These are phyloP conservation scores for Collybia mongolica DNA, from an alignment of 768 basidiomycete species.

Conservation along the genomic window DNA sequence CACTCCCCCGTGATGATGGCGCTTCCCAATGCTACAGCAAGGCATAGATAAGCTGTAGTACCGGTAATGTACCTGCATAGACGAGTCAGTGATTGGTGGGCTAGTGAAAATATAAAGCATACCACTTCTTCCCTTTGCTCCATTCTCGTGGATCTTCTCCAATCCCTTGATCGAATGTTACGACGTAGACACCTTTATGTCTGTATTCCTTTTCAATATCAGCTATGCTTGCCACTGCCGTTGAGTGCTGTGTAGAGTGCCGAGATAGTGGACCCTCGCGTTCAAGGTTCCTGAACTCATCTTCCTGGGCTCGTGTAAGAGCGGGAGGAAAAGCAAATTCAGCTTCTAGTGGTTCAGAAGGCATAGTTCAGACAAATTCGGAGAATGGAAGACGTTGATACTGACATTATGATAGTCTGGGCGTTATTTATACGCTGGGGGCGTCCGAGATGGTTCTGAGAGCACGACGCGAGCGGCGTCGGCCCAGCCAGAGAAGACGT, in stretches of 20 bases:
- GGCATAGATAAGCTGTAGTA: slow-evolving; percentile 32
- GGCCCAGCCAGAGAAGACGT: too few relatives aligned
- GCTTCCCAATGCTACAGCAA: slow-evolving; percentile 35
- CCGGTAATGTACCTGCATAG: slow-evolving; percentile 20
- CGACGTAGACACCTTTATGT: slow-evolving; percentile 4
- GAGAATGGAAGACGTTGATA: too few relatives aligned
- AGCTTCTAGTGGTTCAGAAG: slow-evolving; percentile 10
- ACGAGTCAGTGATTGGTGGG: too few relatives aligned
- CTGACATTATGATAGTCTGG: too few relatives aligned
- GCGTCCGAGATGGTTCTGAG: too few relatives aligned
- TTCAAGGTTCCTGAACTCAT: slow-evolving; percentile 7
- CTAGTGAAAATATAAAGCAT: not conserved
- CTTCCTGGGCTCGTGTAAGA: slow-evolving; percentile 9
- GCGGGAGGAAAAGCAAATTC: slow-evolving; percentile 7
- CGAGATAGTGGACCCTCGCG: slow-evolving; percentile 8
- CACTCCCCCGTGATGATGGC: slow-evolving; percentile 29
- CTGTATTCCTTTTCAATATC: slow-evolving; percentile 9
- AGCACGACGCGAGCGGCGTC: too few relatives aligned
- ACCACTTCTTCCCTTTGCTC: slow-evolving; percentile 5
- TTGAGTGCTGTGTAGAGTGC: not conserved
- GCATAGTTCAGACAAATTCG: not conserved
- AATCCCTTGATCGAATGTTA: slow-evolving; percentile 6
- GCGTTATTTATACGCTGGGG: too few relatives aligned
- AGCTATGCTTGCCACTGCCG: slow-evolving; percentile 3
- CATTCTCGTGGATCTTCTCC: slow-evolving; percentile 13